Evolutionary conservation across 306 rosid species (phyloP).

Genomic region (Medicago ruthenica): DNA sequence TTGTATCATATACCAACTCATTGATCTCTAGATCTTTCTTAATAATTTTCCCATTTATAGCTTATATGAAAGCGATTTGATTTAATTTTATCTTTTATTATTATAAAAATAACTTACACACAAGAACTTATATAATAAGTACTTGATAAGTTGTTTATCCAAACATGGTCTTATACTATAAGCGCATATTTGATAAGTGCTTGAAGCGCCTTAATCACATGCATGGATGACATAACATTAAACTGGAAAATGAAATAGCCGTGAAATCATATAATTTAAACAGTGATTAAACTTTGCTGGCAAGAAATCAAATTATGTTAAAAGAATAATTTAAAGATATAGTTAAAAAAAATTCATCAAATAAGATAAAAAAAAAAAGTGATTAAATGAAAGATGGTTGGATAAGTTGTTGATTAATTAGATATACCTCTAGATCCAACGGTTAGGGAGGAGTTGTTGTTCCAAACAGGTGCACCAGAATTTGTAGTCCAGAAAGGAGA

Average conservation of each 20-base stretch:
- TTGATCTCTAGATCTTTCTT: no score
- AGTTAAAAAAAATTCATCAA: not conserved
- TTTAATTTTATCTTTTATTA: not conserved
- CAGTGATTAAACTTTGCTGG: not conserved
- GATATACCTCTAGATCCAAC: slow-evolving; percentile 73
- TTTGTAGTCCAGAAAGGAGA: slow-evolving; percentile 88
- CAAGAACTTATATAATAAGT: not conserved
- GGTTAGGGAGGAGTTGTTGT: slow-evolving; percentile 75
- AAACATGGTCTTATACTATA: not conserved
- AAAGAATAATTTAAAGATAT: not conserved
- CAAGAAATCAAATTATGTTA: not conserved
- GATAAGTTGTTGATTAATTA: not conserved
- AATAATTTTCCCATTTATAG: not conserved
- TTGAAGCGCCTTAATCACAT: not conserved
- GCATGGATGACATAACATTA: not conserved
- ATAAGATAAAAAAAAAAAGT: not conserved
- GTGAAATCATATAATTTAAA: not conserved
- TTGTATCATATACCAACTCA: no score
- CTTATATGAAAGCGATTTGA: not conserved
- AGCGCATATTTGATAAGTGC: not conserved
- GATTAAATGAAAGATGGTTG: not conserved
- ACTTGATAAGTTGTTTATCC: not conserved
- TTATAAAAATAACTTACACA: not conserved
- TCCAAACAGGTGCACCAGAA: slow-evolving; percentile 88
- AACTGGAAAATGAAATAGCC: not conserved